Evolutionary conservation across 164 flowering plant genomes (phyloP).

Genomic region (Aristolochia californica): DNA sequence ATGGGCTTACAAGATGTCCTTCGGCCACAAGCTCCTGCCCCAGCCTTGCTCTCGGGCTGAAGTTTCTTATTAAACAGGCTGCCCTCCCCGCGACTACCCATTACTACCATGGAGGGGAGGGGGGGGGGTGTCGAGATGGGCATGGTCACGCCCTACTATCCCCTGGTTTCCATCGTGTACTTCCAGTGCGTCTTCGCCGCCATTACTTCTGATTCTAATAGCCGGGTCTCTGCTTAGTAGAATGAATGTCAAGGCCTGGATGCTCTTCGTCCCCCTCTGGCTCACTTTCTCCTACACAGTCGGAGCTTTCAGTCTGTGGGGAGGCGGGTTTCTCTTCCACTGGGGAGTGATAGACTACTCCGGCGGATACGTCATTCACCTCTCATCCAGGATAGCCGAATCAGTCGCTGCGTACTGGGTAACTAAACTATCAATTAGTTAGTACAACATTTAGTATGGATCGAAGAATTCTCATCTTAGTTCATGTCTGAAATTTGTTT

Average conservation of each 20-base stretch:
- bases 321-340: slow-evolving; percentile 14
- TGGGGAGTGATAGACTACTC: slow-evolving; percentile 17
- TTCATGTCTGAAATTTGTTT: too few relatives aligned
- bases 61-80: slow-evolving; percentile 13
- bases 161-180: slow-evolving; percentile 16
- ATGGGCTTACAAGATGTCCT: slow-evolving; percentile 16
- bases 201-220: slow-evolving; percentile 8
- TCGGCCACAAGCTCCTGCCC: slow-evolving; percentile 15
- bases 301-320: slow-evolving; percentile 14
- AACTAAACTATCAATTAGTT: background rate
- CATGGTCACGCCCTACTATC: slow-evolving; percentile 11
- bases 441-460: too few relatives aligned
- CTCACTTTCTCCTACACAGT: slow-evolving; percentile 17
- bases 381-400: slow-evolving; percentile 15
- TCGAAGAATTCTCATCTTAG: too few relatives aligned
- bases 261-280: slow-evolving; percentile 16
- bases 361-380: slow-evolving; percentile 15
- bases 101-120: slow-evolving; percentile 8
- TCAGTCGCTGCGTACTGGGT: slow-evolving; percentile 17
- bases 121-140: slow-evolving; percentile 10
- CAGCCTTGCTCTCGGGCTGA: slow-evolving; percentile 15
- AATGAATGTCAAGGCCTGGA: slow-evolving; percentile 17
- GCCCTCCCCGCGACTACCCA: slow-evolving; percentile 10
- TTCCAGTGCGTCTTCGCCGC: slow-evolving; percentile 17
- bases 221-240: slow-evolving; percentile 13